These are phyloP conservation scores for Aspergillus taichungensis DNA, from an alignment of 495 filamentous ascomycete genomes.

Conservation along the genomic window DNA sequence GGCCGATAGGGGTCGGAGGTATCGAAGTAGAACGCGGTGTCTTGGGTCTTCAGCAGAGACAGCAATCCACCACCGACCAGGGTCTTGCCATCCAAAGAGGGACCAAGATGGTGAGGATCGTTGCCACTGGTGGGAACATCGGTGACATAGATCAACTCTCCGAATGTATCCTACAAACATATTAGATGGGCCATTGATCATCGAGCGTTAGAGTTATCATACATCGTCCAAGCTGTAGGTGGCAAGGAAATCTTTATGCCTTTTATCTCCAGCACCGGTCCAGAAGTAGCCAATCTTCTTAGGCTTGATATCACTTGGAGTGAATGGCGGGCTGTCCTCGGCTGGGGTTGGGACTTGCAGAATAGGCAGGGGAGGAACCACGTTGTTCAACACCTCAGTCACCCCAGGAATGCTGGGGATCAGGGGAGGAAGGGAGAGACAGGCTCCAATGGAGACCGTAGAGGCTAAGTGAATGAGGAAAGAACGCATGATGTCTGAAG, in stretches of 20 bases:
- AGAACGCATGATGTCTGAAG: conserved; percentile 11
- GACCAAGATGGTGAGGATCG: conserved; percentile 51
- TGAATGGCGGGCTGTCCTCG: conserved; percentile 44
- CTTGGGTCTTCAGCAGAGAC: conserved; percentile 51
- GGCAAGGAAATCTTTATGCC: conserved; percentile 53
- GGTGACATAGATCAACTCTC: conserved; percentile 47
- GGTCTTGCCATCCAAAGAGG: conserved; percentile 52
- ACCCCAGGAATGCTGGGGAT: conserved; percentile 52
- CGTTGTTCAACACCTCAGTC: conserved; percentile 41
- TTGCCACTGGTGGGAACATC: conserved; percentile 55
- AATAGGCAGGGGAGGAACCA: conserved; percentile 47
- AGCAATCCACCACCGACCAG: conserved; percentile 50
- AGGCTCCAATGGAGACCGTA: conserved; percentile 14
- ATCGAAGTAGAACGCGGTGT: conserved; percentile 58
- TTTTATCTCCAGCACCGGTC: conserved; percentile 51
- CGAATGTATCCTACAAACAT: conserved; percentile 43
- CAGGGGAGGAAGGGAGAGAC: conserved; percentile 40
- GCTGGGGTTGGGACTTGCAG: conserved; percentile 51
- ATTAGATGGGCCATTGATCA: conserved; percentile 2
- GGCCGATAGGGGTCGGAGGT: conserved; percentile 48
- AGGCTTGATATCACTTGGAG: conserved; percentile 45
- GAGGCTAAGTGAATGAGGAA: conserved; percentile 13
- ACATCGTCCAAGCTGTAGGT: conserved; percentile 53
- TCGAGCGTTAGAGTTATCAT: background rate
- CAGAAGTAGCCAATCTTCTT: conserved; percentile 63